Evolutionary conservation across 163 green algal species (phyloP).

Genomic region (Chlamydomonas reinhardtii): DNA sequence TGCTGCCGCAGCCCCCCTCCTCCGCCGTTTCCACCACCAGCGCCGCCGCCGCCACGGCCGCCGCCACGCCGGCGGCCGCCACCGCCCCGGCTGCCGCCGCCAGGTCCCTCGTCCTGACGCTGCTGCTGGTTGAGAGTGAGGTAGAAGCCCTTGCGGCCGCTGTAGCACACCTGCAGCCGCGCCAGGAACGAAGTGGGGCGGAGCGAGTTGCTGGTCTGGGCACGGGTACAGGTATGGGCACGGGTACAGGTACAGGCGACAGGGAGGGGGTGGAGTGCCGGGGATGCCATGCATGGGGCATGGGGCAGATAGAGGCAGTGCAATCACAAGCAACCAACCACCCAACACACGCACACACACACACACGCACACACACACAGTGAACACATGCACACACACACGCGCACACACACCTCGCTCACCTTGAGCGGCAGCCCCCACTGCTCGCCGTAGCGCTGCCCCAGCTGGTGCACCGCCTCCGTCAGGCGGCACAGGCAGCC

Average conservation of each 20-base stretch:
- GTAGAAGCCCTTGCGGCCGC: conserved; percentile 76
- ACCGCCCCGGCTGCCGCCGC: conserved; percentile 1
- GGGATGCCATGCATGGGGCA: no score
- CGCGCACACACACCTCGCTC: neutral
- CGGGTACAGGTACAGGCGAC: no score
- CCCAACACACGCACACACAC: no score
- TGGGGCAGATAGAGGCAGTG: no score
- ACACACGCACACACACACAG: no score
- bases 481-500: conserved; percentile 78
- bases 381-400: neutral
- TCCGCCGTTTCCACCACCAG: no score
- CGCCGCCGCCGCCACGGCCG: no score
- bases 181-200: no score
- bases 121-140: conserved; percentile 46
- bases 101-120: neutral
- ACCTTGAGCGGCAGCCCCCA: conserved; percentile 68
- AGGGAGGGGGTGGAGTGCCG: no score
- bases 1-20: neutral
- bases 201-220: no score
- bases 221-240: no score
- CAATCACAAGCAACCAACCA: no score
- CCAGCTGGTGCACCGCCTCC: conserved; percentile 72
- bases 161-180: conserved; percentile 74
- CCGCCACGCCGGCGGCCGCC: neutral
- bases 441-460: conserved; percentile 65